phyloP scores from a whole-genome alignment of 2,329 filamentous ascomycete species.

The Coccinonectria pachysandricola region DNA sequence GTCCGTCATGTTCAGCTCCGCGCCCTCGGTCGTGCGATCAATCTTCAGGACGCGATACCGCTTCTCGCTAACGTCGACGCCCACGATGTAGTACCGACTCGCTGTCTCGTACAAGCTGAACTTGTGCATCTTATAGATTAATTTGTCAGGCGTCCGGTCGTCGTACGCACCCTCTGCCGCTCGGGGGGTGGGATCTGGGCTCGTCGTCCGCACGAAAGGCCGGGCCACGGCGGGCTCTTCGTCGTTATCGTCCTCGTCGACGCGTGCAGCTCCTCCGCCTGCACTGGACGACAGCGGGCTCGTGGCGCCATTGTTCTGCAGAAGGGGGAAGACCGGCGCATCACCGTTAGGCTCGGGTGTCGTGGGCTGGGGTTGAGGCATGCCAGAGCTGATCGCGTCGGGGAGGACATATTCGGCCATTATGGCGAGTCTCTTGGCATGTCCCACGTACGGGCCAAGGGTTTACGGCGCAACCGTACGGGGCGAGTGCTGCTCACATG shows the following conservation, averaged over 20 bases:
- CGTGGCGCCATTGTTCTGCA: constrained; percentile 26
- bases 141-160: constrained; percentile 24
- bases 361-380: constrained; percentile 8
- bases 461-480: no score
- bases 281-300: constrained; percentile 17
- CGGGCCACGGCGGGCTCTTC: constrained; percentile 48
- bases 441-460: no score
- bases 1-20: constrained; percentile 73
- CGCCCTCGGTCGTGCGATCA: constrained; percentile 71
- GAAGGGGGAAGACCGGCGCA: constrained; percentile 24
- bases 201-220: constrained; percentile 46
- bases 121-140: constrained; percentile 71
- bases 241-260: constrained; percentile 41
- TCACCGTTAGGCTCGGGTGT: constrained; percentile 10
- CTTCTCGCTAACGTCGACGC: constrained; percentile 79
- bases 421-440: no score
- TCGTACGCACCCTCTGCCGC: constrained; percentile 21
- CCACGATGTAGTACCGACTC: constrained; percentile 86
- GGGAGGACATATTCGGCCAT: constrained; percentile 18
- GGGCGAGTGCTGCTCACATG: no score
- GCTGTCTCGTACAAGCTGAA: constrained; percentile 97
- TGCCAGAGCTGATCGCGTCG: constrained; percentile 12
- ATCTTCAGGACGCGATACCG: constrained; percentile 91
- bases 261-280: constrained; percentile 11
- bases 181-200: constrained; percentile 33